Conservation (phyloP, 2,329 filamentous ascomycete species). For the Xylaria sp. region DNA sequence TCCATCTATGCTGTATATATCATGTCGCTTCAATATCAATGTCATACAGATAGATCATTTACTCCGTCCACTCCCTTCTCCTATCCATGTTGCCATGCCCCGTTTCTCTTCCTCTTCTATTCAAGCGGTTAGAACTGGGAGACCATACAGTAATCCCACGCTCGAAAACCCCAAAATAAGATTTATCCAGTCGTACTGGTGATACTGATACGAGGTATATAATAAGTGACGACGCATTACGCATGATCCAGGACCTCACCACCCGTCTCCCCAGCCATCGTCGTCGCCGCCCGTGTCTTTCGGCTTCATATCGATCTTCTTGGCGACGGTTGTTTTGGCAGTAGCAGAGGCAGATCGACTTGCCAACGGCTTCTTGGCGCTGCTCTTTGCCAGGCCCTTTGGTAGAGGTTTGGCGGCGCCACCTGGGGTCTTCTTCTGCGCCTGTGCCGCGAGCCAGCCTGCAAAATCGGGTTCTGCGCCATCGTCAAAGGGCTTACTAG, state of each 20-base stretch:
- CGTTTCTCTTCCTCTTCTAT: background rate
- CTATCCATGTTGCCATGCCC: background rate
- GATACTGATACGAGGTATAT: background rate
- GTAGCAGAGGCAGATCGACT: constrained; percentile 45
- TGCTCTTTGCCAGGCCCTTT: constrained; percentile 79
- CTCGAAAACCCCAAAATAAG: background rate
- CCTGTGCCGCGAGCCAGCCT: constrained; percentile 90
- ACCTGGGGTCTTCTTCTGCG: constrained; percentile 68
- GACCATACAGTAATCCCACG: too few relatives aligned
- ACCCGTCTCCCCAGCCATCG: constrained; percentile 74
- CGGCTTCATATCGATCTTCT: constrained; percentile 76
- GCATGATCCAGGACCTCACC: constrained; percentile 52
- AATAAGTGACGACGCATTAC: background rate
- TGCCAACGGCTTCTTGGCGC: constrained; percentile 52
- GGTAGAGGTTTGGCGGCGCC: constrained; percentile 72
- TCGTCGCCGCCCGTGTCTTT: constrained; percentile 66
- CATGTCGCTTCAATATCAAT: constrained; percentile 24
- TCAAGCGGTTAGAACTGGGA: background rate
- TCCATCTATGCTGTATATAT: constrained; percentile 29
- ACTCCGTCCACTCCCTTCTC: background rate
- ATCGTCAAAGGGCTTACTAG: constrained; percentile 74
- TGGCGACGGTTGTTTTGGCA: constrained; percentile 53
- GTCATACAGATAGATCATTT: constrained; percentile 24
- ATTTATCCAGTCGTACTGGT: background rate
- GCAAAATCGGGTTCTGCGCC: constrained; percentile 94